Evolutionary conservation across 2,329 filamentous ascomycete genomes (phyloP).

Genomic region (Beauveria varroae): DNA sequence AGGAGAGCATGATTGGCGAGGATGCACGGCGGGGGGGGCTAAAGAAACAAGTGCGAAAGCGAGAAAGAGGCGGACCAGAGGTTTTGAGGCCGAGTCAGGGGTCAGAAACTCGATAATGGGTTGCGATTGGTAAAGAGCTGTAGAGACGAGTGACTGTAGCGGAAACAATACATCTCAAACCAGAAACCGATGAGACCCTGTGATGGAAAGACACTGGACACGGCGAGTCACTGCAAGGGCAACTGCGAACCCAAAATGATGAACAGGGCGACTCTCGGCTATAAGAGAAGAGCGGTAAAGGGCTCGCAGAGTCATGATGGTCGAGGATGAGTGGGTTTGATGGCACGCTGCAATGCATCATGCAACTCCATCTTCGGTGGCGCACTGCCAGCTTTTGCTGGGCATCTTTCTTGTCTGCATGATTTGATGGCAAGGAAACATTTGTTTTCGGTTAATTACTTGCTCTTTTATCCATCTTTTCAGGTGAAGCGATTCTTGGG

Average conservation of each 20-base stretch:
- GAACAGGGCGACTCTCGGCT: not conserved
- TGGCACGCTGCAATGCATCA: not conserved
- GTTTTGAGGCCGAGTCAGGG: not conserved
- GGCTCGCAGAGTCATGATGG: not conserved
- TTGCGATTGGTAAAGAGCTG: not conserved
- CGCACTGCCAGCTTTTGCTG: not conserved
- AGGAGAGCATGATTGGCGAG: not conserved
- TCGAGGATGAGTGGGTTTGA: not conserved
- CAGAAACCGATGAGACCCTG: not conserved
- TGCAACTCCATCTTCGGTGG: not conserved
- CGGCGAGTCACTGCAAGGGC: not conserved
- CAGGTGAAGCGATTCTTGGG: too few species aligned
- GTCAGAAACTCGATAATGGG: too few species aligned
- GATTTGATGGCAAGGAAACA: too few species aligned
- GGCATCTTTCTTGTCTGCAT: not conserved
- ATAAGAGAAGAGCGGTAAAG: conserved; percentile 2
- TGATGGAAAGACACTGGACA: not conserved
- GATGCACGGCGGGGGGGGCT: not conserved
- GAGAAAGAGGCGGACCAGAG: not conserved
- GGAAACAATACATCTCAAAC: not conserved
- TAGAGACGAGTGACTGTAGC: too few species aligned
- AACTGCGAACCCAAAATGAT: not conserved
- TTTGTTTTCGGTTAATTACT: too few species aligned
- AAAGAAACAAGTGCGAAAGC: not conserved
- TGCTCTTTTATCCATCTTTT: too few species aligned